These are phyloP conservation scores for Quillaja saponaria DNA, from an alignment of 306 rosid genomes.

Conservation along the genomic window DNA sequence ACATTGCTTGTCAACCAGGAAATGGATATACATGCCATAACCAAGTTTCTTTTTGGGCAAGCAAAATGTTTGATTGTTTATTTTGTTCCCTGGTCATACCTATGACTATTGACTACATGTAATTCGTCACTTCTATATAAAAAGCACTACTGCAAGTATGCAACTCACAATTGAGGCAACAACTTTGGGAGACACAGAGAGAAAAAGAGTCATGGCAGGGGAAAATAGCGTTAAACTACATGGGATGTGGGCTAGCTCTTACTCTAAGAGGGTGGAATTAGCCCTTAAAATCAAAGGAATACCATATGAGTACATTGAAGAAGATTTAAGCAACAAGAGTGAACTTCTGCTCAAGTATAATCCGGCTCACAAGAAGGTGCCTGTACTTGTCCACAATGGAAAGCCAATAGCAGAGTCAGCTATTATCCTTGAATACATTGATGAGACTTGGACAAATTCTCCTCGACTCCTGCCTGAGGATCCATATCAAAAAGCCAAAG, in stretches of 20 bases:
- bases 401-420: slow-evolving; percentile 37
- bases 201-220: slow-evolving; percentile 29
- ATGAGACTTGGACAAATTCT: slow-evolving; percentile 34
- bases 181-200: neutral
- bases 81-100: too few species aligned
- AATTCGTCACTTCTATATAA: neutral
- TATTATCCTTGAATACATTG: slow-evolving; percentile 37
- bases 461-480: slow-evolving; percentile 31
- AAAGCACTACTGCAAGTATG: neutral
- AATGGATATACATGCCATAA: too few species aligned
- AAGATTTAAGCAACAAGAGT: slow-evolving; percentile 37
- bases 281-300: slow-evolving; percentile 35
- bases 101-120: too few species aligned
- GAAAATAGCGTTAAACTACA: slow-evolving; percentile 26
- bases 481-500: slow-evolving; percentile 27
- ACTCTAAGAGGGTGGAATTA: slow-evolving; percentile 33
- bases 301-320: slow-evolving; percentile 27
- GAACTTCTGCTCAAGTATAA: slow-evolving; percentile 23
- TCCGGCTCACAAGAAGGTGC: slow-evolving; percentile 38
- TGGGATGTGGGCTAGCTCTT: slow-evolving; percentile 32
- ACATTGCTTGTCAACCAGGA: too few species aligned
- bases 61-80: too few species aligned
- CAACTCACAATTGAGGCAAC: neutral
- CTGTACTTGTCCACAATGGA: slow-evolving; percentile 37
- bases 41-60: too few species aligned